Evolutionary conservation across 345 rosid species (phyloP).

Genomic region (Bruguiera gymnorhiza): DNA sequence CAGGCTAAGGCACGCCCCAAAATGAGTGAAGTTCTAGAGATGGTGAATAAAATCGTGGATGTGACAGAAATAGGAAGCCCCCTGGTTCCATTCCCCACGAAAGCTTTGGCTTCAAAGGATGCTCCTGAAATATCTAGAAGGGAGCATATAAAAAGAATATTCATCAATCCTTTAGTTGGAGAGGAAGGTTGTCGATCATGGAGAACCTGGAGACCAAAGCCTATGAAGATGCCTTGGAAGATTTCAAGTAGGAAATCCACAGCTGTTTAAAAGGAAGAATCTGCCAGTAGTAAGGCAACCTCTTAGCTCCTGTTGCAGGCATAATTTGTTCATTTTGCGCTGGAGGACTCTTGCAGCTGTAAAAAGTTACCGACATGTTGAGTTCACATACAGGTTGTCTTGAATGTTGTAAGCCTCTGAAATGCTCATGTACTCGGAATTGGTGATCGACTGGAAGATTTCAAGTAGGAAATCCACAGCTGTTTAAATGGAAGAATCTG

Average conservation of each 20-base stretch:
- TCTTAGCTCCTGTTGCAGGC: no score
- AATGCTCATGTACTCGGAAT: no score
- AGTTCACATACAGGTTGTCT: no score
- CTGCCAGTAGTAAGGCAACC: no score
- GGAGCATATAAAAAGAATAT: slow-evolving; percentile 46
- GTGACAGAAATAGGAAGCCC: slow-evolving; percentile 41
- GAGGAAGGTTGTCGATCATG: slow-evolving; percentile 51
- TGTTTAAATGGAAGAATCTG: no score
- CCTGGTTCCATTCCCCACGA: slow-evolving; percentile 28
- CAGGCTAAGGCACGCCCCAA: slow-evolving; percentile 69
- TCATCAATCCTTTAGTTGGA: slow-evolving; percentile 41
- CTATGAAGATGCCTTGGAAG: slow-evolving; percentile 21
- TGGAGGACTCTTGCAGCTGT: no score
- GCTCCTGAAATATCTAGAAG: slow-evolving; percentile 39
- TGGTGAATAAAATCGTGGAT: slow-evolving; percentile 62
- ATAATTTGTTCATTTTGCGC: no score
- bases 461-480: neutral
- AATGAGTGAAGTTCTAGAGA: slow-evolving; percentile 70
- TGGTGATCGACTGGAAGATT: neutral
- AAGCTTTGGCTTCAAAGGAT: slow-evolving; percentile 31
- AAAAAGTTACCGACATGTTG: no score
- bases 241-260: neutral
- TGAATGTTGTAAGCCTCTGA: no score
- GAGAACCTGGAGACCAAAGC: slow-evolving; percentile 52
- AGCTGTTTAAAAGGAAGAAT: no score